These are phyloP conservation scores for Avena atlantica DNA, from an alignment of 176 grass and related monocot genomes.

Conservation along the genomic window DNA sequence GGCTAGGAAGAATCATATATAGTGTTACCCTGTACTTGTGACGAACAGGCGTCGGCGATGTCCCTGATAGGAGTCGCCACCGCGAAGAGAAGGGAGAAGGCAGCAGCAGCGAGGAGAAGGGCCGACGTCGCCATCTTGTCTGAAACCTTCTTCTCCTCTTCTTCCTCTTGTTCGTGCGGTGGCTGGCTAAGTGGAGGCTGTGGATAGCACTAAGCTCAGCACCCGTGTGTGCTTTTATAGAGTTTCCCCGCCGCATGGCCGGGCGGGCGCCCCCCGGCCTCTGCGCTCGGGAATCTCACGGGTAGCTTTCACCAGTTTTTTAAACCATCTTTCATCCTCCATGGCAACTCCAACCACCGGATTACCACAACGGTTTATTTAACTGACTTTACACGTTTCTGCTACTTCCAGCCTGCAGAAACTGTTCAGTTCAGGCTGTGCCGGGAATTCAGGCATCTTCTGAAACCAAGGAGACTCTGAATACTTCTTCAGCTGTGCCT, in stretches of 20 bases:
- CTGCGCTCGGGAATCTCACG: constrained; percentile 32
- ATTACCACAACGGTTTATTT: constrained; percentile 18
- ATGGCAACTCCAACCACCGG: constrained; percentile 43
- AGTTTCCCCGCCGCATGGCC: constrained; percentile 15
- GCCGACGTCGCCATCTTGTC: constrained; percentile 46
- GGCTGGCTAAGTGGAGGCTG: not conserved
- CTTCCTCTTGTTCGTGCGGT: not conserved
- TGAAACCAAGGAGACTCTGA: not conserved
- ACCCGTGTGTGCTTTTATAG: constrained; percentile 43
- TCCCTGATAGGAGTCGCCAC: constrained; percentile 57
- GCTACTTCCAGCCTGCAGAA: not conserved
- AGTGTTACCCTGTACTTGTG: constrained; percentile 44
- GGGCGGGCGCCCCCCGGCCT: not conserved
- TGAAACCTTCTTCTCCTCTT: constrained; percentile 26
- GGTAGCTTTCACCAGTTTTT: constrained; percentile 38
- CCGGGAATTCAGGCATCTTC: not conserved
- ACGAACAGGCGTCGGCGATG: constrained; percentile 56
- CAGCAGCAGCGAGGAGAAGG: constrained; percentile 42
- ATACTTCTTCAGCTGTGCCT: not conserved
- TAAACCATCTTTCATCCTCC: constrained; percentile 31
- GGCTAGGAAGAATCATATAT: not conserved
- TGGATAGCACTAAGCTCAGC: constrained; percentile 15
- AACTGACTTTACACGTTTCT: not conserved
- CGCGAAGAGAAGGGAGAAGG: constrained; percentile 56
- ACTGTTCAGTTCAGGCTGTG: not conserved